phyloP scores from a whole-genome alignment of 345 rosid genomes.

The Citrus cavaleriei region DNA sequence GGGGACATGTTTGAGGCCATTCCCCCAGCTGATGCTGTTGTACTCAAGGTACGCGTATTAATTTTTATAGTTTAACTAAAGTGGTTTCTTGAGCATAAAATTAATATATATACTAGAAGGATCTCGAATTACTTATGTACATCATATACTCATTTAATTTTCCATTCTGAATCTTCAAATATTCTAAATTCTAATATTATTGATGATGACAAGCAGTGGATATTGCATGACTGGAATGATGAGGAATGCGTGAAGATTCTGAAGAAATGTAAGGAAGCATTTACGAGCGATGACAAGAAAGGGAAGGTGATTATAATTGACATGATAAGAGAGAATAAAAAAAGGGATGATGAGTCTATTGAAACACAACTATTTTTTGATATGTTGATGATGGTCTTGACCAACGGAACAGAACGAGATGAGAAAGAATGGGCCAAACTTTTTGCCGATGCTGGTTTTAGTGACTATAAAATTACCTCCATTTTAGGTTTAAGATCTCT shows the following conservation, averaged over 20 bases:
- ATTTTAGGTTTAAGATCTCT: slow-evolving; percentile 41
- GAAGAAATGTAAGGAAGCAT: not conserved
- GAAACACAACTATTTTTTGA: slow-evolving; percentile 38
- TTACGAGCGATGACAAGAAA: not conserved
- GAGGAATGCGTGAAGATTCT: slow-evolving; percentile 4
- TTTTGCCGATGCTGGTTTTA: slow-evolving; percentile 33
- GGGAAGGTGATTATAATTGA: slow-evolving; percentile 21
- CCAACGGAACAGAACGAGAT: slow-evolving; percentile 27
- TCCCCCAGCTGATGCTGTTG: slow-evolving; percentile 29
- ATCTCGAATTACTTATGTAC: too few relatives aligned
- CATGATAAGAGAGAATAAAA: not conserved
- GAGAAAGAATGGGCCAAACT: slow-evolving; percentile 42
- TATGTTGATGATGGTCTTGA: slow-evolving; percentile 29
- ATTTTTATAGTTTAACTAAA: too few relatives aligned
- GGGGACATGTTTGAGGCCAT: slow-evolving; percentile 38
- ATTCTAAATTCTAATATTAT: not conserved
- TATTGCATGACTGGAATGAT: slow-evolving; percentile 4
- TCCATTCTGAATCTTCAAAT: not conserved
- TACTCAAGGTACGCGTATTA: slow-evolving; percentile 24
- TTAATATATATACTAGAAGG: too few relatives aligned
- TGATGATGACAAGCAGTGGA: not conserved
- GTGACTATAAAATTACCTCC: slow-evolving; percentile 32
- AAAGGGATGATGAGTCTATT: not conserved
- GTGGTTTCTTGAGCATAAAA: not conserved
- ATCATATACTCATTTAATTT: not conserved